Base-by-base conservation (phyloP, 768 basidiomycete species). In the Kwoniella bestiolae region DNA sequence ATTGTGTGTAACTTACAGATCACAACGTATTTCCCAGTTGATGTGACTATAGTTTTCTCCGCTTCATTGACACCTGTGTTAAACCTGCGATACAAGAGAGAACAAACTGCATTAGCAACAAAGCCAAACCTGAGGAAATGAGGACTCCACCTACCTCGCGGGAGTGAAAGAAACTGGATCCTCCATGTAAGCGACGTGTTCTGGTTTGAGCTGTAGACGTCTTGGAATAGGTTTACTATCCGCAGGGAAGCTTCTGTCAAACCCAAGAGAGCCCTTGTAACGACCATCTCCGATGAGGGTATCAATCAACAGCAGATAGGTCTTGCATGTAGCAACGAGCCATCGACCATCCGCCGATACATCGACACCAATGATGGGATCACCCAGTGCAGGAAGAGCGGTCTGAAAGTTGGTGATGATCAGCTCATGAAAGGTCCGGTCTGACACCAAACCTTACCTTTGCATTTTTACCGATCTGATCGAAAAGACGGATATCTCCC, bases 401-500 rank as follows among this genome's bases (percentile, higher is more conserved):
- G 96, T 99, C 87, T 82, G 28, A 6, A 47, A 31, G 14, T 23
- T 11, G 58, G 32, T 14, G 21, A 11, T 23, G 2, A n/a, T n/a
- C n/a, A n/a, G n/a, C n/a, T n/a, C n/a, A n/a, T n/a, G n/a, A n/a
- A n/a, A n/a, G n/a, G n/a, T n/a, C n/a, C 16, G 6, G 12, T 26
- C 9, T 51, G 23, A 16, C 25, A 49, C 23, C 16, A 2, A 63
- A 21, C 14, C 73, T 51, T 46, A 80, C 81, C 76, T 99, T 99
- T 29, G 96, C 96, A 76, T 92, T 98, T 86, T 98, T 99, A 47
- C 96, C 96, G 70, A 99, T 90, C 51, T 89, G 85, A 82, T 99
- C 96, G 71, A 94, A 99, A 60, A 99, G 84, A 41, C 94, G 85
- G 70, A 99, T 91, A 77, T 98, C 96, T 60, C 96, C 96, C 83